Evolutionary conservation across 2,329 filamentous ascomycete species (phyloP).

Genomic region (Colletotrichum limetticola): DNA sequence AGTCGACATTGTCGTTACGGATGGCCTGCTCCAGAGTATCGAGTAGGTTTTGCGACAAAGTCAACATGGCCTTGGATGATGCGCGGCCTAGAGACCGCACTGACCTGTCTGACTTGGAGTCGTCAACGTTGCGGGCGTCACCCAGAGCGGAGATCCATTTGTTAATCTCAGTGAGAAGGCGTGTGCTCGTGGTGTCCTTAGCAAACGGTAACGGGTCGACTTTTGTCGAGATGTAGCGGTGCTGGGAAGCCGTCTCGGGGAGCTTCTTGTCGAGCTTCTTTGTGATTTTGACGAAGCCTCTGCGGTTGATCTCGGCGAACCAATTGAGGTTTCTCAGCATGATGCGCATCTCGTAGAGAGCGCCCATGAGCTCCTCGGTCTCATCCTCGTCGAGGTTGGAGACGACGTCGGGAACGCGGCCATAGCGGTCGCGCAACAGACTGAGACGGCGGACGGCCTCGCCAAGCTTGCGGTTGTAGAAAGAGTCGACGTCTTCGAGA

Average conservation of each 20-base stretch:
- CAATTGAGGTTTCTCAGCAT: conserved; percentile 93
- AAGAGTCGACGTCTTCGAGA: conserved; percentile 94
- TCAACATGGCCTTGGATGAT: conserved; percentile 79
- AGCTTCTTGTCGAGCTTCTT: conserved; percentile 99
- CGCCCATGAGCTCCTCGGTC: conserved; percentile 89
- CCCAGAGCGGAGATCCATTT: conserved; percentile 88
- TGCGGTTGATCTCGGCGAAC: conserved; percentile 97
- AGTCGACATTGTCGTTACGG: conserved; percentile 71
- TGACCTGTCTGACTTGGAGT: conserved; percentile 79
- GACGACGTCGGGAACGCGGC: conserved; percentile 74
- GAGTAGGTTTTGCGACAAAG: conserved; percentile 74
- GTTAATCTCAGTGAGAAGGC: conserved; percentile 75
- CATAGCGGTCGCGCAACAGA: conserved; percentile 89
- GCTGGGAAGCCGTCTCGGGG: conserved; percentile 78
- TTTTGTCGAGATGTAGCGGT: conserved; percentile 88
- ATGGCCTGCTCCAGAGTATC: conserved; percentile 80
- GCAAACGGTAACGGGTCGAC: conserved; percentile 91
- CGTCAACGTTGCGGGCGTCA: conserved; percentile 81
- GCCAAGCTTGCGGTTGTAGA: conserved; percentile 95
- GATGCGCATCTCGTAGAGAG: conserved; percentile 86
- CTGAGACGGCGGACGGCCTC: conserved; percentile 87
- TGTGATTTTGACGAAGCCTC: conserved; percentile 97
- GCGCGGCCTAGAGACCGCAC: conserved; percentile 80
- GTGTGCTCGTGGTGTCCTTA: conserved; percentile 68
- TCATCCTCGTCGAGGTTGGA: conserved; percentile 87